These are phyloP conservation scores for Fraxinus paxiana DNA, from an alignment of 305 asterid genomes.

Conservation along the genomic window DNA sequence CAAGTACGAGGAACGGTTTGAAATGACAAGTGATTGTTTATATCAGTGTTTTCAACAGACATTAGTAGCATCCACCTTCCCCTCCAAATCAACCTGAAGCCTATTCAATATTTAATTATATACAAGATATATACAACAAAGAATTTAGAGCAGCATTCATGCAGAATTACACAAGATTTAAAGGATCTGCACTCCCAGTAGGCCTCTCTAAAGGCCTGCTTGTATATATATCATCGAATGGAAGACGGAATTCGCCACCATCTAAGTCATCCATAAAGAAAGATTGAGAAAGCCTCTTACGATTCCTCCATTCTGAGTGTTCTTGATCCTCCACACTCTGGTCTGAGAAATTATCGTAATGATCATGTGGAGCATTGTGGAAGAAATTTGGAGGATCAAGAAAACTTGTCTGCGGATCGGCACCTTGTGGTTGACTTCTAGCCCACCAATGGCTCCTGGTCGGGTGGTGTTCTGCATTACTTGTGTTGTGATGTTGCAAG, in stretches of 20 bases:
- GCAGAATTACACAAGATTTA: slow-evolving; percentile 43
- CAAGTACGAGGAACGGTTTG: not conserved
- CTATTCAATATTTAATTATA: slow-evolving; percentile 24
- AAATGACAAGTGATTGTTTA: not conserved
- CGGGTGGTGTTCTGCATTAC: slow-evolving; percentile 18
- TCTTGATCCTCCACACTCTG: slow-evolving; percentile 47
- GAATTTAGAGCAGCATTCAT: slow-evolving; percentile 32
- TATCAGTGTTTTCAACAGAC: not conserved
- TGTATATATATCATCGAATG: slow-evolving; percentile 64
- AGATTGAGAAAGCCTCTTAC: slow-evolving; percentile 49
- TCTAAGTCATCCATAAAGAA: slow-evolving; percentile 61
- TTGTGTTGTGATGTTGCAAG: slow-evolving; percentile 40
- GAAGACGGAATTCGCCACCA: slow-evolving; percentile 61
- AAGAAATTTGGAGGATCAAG: slow-evolving; percentile 71
- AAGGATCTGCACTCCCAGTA: slow-evolving; percentile 32
- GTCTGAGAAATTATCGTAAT: slow-evolving; percentile 40
- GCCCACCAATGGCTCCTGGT: slow-evolving; percentile 72
- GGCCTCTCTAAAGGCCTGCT: slow-evolving; percentile 31
- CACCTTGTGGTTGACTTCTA: slow-evolving; percentile 32
- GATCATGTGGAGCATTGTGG: slow-evolving; percentile 20
- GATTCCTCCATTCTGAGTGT: slow-evolving; percentile 35
- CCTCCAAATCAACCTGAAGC: slow-evolving; percentile 22
- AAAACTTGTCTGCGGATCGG: slow-evolving; percentile 57
- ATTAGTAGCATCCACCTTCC: slow-evolving; percentile 5
- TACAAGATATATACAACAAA: slow-evolving; percentile 52